Evolutionary conservation across 768 basidiomycete species (phyloP).

Genomic region (Lentinula lateritia): DNA sequence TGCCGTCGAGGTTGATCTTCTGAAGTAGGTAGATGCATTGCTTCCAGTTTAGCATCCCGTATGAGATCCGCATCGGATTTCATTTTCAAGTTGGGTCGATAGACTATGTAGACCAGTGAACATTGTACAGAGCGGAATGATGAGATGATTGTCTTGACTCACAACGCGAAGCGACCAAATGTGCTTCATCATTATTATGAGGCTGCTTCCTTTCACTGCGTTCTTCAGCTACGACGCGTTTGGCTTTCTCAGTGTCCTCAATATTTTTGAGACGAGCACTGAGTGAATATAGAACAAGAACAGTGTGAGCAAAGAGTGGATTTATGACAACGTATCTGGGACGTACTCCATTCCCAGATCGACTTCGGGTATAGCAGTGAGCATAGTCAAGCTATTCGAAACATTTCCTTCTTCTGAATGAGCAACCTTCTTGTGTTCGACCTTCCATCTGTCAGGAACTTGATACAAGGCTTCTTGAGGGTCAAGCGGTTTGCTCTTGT

Average conservation of each 20-base stretch:
- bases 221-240: constrained; percentile 75
- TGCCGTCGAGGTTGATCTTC: constrained; percentile 43
- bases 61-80: constrained; percentile 88
- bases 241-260: constrained; percentile 96
- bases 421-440: constrained; percentile 48
- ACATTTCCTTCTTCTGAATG: constrained; percentile 83
- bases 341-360: constrained; percentile 98
- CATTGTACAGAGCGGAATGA: not conserved
- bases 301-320: constrained; percentile 2
- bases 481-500: constrained; percentile 45
- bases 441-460: constrained; percentile 63
- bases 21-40: constrained; percentile 68
- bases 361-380: constrained; percentile 96
- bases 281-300: not conserved
- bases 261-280: constrained; percentile 92
- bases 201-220: constrained; percentile 51
- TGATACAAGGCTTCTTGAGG: constrained; percentile 77
- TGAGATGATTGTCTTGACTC: constrained; percentile 22
- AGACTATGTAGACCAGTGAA: constrained; percentile 46
- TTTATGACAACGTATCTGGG: not conserved
- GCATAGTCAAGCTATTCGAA: constrained; percentile 89
- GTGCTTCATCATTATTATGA: constrained; percentile 62
- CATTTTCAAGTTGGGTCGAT: constrained; percentile 73
- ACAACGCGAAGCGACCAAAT: constrained; percentile 87
- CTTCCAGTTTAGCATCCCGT: constrained; percentile 82